phyloP scores from a whole-genome alignment of 805 yeast species.

The Tetrapisispora iriomotensis region DNA sequence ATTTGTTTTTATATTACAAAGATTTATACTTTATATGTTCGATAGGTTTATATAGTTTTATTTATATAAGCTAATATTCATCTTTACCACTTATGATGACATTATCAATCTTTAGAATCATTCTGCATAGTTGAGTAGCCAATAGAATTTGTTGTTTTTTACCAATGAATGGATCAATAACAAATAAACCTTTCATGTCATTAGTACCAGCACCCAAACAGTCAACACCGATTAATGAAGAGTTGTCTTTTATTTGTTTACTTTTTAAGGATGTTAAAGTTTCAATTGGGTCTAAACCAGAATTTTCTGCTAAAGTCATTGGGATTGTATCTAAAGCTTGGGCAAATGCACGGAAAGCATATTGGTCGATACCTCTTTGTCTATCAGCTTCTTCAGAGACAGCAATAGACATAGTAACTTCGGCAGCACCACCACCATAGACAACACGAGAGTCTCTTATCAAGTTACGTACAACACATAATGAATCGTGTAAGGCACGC shows the following conservation, averaged over 20 bases:
- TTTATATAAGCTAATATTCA: conserved; percentile 35
- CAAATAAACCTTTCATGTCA: conserved; percentile 90
- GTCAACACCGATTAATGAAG: conserved; percentile 79
- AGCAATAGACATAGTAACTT: conserved; percentile 84
- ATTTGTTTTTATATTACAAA: neutral
- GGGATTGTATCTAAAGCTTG: conserved; percentile 87
- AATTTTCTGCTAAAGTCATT: conserved; percentile 91
- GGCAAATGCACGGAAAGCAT: conserved; percentile 93
- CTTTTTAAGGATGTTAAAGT: conserved; percentile 76
- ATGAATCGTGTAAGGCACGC: conserved; percentile 91
- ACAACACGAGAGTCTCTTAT: conserved; percentile 87
- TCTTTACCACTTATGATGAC: conserved; percentile 87
- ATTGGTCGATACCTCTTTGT: conserved; percentile 92
- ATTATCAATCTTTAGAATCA: conserved; percentile 94
- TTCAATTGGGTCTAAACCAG: conserved; percentile 91
- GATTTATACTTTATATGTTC: neutral
- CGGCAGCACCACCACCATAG: conserved; percentile 99
- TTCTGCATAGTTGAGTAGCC: conserved; percentile 95
- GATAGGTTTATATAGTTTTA: neutral
- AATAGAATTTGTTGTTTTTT: conserved; percentile 90
- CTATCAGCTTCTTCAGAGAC: conserved; percentile 86
- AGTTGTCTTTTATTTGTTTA: conserved; percentile 65
- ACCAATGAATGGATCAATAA: conserved; percentile 94
- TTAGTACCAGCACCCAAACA: conserved; percentile 81
- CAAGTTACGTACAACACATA: conserved; percentile 94